A percentile compares a stretch with the other conserved stretches of the same genome.
Conservation (phyloP, 371 early-diverging fungal species). For the Mucor circinelloides region DNA sequence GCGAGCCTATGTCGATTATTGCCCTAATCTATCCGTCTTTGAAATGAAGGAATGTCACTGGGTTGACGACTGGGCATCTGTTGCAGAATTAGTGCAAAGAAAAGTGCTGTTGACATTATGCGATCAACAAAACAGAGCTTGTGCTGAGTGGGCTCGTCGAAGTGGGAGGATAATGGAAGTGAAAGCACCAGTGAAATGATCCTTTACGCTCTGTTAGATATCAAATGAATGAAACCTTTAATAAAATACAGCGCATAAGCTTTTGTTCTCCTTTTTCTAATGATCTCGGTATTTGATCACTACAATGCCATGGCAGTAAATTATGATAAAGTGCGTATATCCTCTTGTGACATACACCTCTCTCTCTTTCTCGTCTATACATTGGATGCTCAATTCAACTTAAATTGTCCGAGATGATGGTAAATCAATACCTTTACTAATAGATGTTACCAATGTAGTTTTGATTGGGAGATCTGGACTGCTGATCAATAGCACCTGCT, state of each 20-base stretch:
- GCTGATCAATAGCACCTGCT: neutral
- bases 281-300: neutral
- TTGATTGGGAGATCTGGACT: conserved; percentile 2
- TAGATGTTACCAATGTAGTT: neutral
- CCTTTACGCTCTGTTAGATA: neutral
- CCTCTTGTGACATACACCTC: too few relatives aligned
- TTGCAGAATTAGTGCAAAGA: conserved; percentile 40
- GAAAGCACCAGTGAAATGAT: conserved; percentile 45
- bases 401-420: neutral
- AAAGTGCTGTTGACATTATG: conserved; percentile 47
- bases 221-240: neutral
- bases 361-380: too few relatives aligned
- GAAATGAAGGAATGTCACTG: conserved; percentile 63
- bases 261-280: too few relatives aligned
- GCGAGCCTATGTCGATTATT: conserved; percentile 47
- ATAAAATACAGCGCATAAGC: neutral
- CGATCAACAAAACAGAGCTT: conserved; percentile 48
- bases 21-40: conserved; percentile 57
- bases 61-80: conserved; percentile 46
- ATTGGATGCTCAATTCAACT: neutral
- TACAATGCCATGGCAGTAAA: neutral
- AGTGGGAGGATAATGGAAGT: conserved; percentile 33
- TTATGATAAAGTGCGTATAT: too few relatives aligned
- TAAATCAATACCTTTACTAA: neutral
- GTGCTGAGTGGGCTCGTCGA: conserved; percentile 43